phyloP scores from a whole-genome alignment of 2,329 filamentous ascomycete genomes.

The Diaporthe citrichinensis region DNA sequence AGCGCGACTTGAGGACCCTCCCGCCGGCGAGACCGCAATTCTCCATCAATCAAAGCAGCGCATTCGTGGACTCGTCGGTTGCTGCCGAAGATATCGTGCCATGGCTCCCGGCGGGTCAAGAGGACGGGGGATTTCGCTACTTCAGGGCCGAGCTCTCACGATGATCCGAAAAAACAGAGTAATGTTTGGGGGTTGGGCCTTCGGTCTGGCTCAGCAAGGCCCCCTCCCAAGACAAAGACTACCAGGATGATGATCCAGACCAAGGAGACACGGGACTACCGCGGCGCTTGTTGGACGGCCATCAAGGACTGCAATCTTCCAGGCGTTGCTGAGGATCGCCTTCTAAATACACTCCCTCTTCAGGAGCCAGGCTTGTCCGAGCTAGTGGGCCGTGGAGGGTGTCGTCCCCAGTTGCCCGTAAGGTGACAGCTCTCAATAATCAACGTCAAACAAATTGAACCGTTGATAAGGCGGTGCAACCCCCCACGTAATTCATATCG shows the following conservation, averaged over 20 bases:
- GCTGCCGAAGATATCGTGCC: slow-evolving; percentile 37
- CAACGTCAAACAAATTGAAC: slow-evolving; percentile 28
- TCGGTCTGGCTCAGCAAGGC: slow-evolving; percentile 13
- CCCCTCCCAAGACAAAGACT: neutral
- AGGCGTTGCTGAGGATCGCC: neutral
- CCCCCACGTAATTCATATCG: slow-evolving; percentile 29
- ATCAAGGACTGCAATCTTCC: neutral
- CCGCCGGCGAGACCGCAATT: slow-evolving; percentile 6
- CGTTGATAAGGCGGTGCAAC: slow-evolving; percentile 29
- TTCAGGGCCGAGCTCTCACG: slow-evolving; percentile 14
- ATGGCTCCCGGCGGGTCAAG: slow-evolving; percentile 13
- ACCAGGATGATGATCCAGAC: slow-evolving; percentile 22
- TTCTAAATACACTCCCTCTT: slow-evolving; percentile 22
- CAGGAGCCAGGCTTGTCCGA: slow-evolving; percentile 7
- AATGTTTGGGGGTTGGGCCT: neutral
- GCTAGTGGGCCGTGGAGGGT: slow-evolving; percentile 22
- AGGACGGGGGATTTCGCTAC: slow-evolving; percentile 9
- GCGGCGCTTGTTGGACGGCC: slow-evolving; percentile 4
- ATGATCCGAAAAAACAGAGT: neutral
- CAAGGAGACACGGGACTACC: neutral
- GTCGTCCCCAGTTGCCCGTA: neutral
- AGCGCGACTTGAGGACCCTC: slow-evolving; percentile 26
- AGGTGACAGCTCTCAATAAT: slow-evolving; percentile 33
- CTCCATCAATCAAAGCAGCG: slow-evolving; percentile 40
- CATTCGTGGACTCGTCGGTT: slow-evolving; percentile 24